These are phyloP conservation scores for Comarum palustre DNA, from an alignment of 306 rosid genomes.

Conservation along the genomic window DNA sequence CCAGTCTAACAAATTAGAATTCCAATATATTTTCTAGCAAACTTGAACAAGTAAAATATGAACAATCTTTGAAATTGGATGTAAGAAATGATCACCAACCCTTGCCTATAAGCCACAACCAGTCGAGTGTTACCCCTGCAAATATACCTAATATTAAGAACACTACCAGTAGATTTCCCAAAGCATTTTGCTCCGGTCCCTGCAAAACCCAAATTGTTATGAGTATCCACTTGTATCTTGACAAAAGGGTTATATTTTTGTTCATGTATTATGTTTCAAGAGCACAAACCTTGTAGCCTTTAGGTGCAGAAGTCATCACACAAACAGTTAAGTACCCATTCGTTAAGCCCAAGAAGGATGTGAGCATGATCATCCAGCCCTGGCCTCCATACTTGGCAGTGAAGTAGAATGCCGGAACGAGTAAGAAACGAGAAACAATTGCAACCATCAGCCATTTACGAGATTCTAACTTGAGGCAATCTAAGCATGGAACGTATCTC, in stretches of 20 bases:
- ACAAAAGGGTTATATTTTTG: neutral
- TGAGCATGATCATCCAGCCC: conserved; percentile 84
- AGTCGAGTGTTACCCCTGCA: conserved; percentile 80
- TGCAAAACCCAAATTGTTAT: conserved; percentile 20
- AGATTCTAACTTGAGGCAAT: conserved; percentile 51
- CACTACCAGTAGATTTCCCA: conserved; percentile 80
- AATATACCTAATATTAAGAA: conserved; percentile 71
- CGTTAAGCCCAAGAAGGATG: conserved; percentile 70
- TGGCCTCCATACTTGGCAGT: conserved; percentile 72
- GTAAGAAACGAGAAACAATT: conserved; percentile 47
- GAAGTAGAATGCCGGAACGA: conserved; percentile 79
- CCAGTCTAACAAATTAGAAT: neutral
- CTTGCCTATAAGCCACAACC: conserved; percentile 95
- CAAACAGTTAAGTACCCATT: conserved; percentile 87
- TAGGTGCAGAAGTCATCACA: conserved; percentile 81
- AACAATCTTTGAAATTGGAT: neutral
- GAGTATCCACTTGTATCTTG: neutral
- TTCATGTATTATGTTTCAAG: neutral
- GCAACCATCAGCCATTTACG: conserved; percentile 46
- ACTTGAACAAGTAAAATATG: neutral
- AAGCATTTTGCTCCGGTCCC: conserved; percentile 98
- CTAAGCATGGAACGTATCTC: conserved; percentile 71
- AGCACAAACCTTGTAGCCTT: conserved; percentile 70
- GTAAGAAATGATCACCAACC: conserved; percentile 56
- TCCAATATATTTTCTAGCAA: neutral